phyloP scores from a whole-genome alignment of 306 rosid genomes.

The Echinosophora koreensis region DNA sequence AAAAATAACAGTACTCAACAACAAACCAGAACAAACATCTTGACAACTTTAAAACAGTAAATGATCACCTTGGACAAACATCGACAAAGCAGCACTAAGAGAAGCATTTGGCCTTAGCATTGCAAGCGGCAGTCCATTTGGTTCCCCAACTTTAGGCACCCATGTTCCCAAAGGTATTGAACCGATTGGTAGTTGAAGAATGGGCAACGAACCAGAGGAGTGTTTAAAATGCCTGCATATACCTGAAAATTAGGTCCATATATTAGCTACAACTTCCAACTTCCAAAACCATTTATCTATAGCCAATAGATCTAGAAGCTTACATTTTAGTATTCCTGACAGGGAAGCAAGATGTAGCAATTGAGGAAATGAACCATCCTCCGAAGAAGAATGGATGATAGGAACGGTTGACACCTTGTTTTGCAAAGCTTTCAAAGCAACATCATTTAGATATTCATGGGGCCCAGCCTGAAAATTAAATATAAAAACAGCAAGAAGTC shows the following conservation, averaged over 20 bases:
- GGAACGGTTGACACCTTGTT: slow-evolving; percentile 79
- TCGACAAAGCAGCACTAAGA: slow-evolving; percentile 69
- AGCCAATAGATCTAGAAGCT: slow-evolving; percentile 45
- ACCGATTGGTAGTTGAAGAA: slow-evolving; percentile 80
- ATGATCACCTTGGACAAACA: slow-evolving; percentile 77
- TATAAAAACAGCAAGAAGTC: slow-evolving; percentile 30
- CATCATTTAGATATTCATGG: slow-evolving; percentile 72
- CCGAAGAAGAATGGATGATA: slow-evolving; percentile 61
- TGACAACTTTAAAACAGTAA: slow-evolving; percentile 44
- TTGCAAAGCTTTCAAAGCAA: slow-evolving; percentile 78
- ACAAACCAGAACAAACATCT: slow-evolving; percentile 37
- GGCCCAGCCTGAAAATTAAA: slow-evolving; percentile 73
- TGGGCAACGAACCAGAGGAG: slow-evolving; percentile 76
- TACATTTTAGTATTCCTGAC: slow-evolving; percentile 79
- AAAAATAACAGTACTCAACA: neutral
- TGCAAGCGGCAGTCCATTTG: slow-evolving; percentile 70
- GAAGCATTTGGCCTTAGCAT: slow-evolving; percentile 79
- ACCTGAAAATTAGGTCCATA: slow-evolving; percentile 65
- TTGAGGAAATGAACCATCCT: slow-evolving; percentile 74
- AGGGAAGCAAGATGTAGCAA: slow-evolving; percentile 80
- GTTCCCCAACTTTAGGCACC: slow-evolving; percentile 84
- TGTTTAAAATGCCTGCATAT: slow-evolving; percentile 83
- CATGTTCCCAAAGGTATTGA: slow-evolving; percentile 81
- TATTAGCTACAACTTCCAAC: slow-evolving; percentile 57
- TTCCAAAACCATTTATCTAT: slow-evolving; percentile 42